Conservation (phyloP, 768 basidiomycete species). For the Coprinellus micaceus region DNA sequence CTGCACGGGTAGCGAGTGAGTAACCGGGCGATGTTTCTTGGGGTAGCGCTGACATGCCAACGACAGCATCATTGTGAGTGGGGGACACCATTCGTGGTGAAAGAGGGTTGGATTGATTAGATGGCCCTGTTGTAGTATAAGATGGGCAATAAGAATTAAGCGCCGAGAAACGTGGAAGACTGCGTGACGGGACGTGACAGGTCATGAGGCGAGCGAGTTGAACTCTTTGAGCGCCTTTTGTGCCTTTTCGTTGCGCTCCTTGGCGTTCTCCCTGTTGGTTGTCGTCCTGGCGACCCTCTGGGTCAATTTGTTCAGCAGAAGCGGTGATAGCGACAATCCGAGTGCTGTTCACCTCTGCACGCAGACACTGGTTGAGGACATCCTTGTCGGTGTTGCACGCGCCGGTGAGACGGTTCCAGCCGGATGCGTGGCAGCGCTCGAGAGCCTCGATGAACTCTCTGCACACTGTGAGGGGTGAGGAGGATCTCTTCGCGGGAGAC, state of each 20-base stretch:
- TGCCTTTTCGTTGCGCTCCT: slow-evolving; percentile 49
- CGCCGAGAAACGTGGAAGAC: not conserved
- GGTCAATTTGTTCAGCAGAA: slow-evolving; percentile 10
- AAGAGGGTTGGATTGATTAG: not conserved
- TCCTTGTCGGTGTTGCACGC: slow-evolving; percentile 68
- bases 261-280: slow-evolving; percentile 58
- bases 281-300: slow-evolving; percentile 60
- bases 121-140: not conserved
- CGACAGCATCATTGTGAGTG: slow-evolving; percentile 54
- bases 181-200: not conserved
- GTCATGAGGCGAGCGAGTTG: slow-evolving; percentile 24
- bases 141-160: not conserved
- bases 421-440: slow-evolving; percentile 60
- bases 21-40: slow-evolving; percentile 20
- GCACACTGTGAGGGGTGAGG: slow-evolving; percentile 45
- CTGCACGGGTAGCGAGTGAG: slow-evolving; percentile 81
- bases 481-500: not conserved
- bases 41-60: slow-evolving; percentile 3
- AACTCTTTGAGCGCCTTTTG: slow-evolving; percentile 63
- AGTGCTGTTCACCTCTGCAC: slow-evolving; percentile 53
- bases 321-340: slow-evolving; percentile 4
- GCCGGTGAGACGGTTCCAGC: slow-evolving; percentile 64
- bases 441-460: slow-evolving; percentile 76
- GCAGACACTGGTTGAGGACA: slow-evolving; percentile 65
- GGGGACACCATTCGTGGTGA: slow-evolving; percentile 65